Evolutionary conservation across 352 stramenopile genomes (phyloP), one percentile per base, ranked within the genome.

Genomic region (Peronospora belbahrii): DNA sequence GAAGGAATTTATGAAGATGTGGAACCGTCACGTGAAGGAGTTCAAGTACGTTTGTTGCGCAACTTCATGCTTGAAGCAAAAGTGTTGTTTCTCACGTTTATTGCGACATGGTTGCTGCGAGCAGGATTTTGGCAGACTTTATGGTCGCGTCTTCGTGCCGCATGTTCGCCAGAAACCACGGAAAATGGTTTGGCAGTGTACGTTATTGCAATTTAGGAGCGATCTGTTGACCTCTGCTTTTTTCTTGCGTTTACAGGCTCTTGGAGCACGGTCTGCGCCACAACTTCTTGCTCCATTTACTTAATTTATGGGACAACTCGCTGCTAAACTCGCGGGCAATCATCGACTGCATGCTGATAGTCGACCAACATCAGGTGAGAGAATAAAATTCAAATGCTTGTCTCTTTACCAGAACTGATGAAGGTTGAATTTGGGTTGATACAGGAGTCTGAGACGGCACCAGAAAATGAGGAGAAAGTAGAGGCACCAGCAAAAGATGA

Each of bases 271-370:
- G 77, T 3, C 63, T 94, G 20, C 78, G 83, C 48, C 70, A 86
- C 74, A 90, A 90, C 48, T 92, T 94, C 41, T 62, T 94, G 51
- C 62, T 94, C 41, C 83, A 94, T 65, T 66, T 92, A 59, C 82
- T 92, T 63, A 91, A 94, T 67, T 75, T 94, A 61, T 94, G 80
- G 80, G 83, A 94, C 67, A 92, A 92, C 54, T 92, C 80, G 51
- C 62, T 94, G 37, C 56, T 94, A 31, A 87, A 89, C 54, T 80
- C 77, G 49, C 73, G 76, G 28, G 72, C 80, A 28, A 92, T 94
- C 52, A 85, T 89, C 34, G 81, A 90, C 62, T 92, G 80, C 62
- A 88, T 92, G 72, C 56, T 88, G 48, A 88, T 92, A 53, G 77
- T 91, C 24, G 78, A 92, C 48, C 71, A 85, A 56, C 62, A 62